These are phyloP conservation scores for Chlorella variabilis DNA, from an alignment of 163 green algal species.

Conservation along the genomic window DNA sequence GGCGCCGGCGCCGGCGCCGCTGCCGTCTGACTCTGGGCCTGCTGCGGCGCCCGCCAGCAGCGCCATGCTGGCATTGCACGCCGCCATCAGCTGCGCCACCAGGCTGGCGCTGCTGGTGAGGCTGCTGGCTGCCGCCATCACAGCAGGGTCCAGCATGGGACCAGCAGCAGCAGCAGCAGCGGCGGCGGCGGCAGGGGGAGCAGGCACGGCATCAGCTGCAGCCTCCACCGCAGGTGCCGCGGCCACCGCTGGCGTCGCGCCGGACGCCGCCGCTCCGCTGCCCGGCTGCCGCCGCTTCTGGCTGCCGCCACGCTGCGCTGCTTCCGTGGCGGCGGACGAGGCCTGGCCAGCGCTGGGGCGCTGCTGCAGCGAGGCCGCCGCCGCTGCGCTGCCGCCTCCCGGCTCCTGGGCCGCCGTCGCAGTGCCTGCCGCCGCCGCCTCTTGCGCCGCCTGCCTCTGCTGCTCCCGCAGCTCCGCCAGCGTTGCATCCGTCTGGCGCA, in stretches of 20 bases:
- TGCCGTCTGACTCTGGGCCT: not conserved
- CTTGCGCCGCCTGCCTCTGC: not conserved
- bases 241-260: not conserved
- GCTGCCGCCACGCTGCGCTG: not conserved
- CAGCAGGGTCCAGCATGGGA: conserved; percentile 26
- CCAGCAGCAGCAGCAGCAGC: not conserved
- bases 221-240: too few relatives aligned
- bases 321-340: not conserved
- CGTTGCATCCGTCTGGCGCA: not conserved
- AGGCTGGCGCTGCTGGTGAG: conserved; percentile 9
- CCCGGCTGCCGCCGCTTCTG: conserved; percentile 15
- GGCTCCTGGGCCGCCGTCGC: not conserved
- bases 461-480: not conserved
- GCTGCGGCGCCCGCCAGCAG: not conserved
- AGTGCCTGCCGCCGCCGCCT: not conserved
- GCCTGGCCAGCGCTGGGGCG: not conserved
- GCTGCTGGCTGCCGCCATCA: conserved; percentile 18
- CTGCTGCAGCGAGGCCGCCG: not conserved
- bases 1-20: not conserved
- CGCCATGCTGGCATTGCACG: conserved; percentile 10
- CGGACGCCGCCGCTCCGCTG: not conserved
- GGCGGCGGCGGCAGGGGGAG: not conserved
- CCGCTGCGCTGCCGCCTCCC: not conserved
- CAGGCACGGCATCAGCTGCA: not conserved
- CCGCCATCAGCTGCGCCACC: conserved; percentile 9